Evolutionary conservation across 2,329 filamentous ascomycete species (phyloP), one percentile per base, ranked within the genome.

Genomic region (Mycosphaerelloides madeirae): DNA sequence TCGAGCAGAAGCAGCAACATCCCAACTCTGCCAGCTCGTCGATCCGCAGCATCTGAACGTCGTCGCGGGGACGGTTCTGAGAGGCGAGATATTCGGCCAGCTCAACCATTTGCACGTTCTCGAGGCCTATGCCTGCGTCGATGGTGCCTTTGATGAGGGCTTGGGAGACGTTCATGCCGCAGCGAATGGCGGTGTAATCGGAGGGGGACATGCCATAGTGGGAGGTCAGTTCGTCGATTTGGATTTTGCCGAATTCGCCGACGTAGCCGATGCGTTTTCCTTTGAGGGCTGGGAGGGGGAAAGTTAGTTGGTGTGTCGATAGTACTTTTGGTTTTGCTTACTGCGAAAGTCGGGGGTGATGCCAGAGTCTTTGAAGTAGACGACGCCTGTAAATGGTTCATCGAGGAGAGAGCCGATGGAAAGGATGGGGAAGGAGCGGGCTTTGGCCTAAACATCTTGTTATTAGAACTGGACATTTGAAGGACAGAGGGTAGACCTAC

Each of bases 91-190:
- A 88, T 61, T 87, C 83, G 64, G 85, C 84, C 1, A 89, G 75
- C 67, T 88, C 85, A 33, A 88, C 85, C 84, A 87, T 87, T 66
- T 89, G 85, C 6, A 88, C 84, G 60, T 89, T 89, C 66, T 88
- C 85, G 4, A 89, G 78, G 14, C 85, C 85, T 59, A 87, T 80
- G 29, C 85, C 85, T 14, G 85, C 85, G 61, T 88, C 82, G 54
- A 88, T 86, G 31, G 76, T 75, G 54, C 84, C 83, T 46, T 77
- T 73, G 65, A 84, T 85, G 66, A 88, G 86, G 56, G 84, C 84
- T 64, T 84, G 83, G 64, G 80, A 81, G 38, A 89, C 83, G 65
- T 89, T 87, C 85, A 88, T 89, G 51, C 85, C 85, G 62, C 84
- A 88, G 46, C 85, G 83, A 6, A 89, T 76, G 29, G 84, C 84